Evolutionary conservation across 148 eudicot genomes (phyloP), one percentile per base, ranked within the genome.

Genomic region (Nepenthes gracilis): DNA sequence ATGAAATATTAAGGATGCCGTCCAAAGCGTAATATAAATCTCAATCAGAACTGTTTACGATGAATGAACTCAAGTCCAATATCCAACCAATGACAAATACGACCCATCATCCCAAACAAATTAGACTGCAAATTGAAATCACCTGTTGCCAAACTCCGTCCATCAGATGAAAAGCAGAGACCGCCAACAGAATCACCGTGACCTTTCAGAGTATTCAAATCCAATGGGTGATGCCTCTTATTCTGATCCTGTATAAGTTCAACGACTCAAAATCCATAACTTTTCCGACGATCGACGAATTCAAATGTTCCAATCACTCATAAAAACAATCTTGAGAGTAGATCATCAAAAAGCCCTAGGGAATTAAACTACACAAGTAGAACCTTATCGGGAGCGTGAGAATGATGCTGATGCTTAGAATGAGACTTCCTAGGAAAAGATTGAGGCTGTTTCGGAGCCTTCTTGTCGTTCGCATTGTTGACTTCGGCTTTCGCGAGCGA

Each of bases 161-260:
- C 92, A 59, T 89, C 95, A 1, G 82, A 64, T 43, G 95, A 89
- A 70, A 94, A 94, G 59, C 78, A 80, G 34, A 94, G 58, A 47
- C 90, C 86, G 12, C 78, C 85, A 73, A 90, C 90, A 48, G 83
- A 58, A 77, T 94, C 99, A 3, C 86, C 80, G 63, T 94, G 99
- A 68, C 99, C 99, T 80, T 94, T 94, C 69, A 94, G 67, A 57
- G 99, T 94, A 63, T 94, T 94, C 79, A 94, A 66, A 78, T 94
- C 97, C 82, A 94, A 76, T 1, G 84, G 88, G 69, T 94, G 99
- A 73, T 94, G 99, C 68, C 76, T 76, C 86, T 86, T 94, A 73
- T 63, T 81, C 54, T 73, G 81, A 34, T 93, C 99, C 99, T 89
- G 58, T 79, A 85, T 58, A 3, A 50, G 56, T 47, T 2, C 15